A percentile compares a stretch with the other conserved stretches of the same genome.
Evolutionary conservation across 208 protist species (phyloP).

Genomic region (Leishmania lainsoni): DNA sequence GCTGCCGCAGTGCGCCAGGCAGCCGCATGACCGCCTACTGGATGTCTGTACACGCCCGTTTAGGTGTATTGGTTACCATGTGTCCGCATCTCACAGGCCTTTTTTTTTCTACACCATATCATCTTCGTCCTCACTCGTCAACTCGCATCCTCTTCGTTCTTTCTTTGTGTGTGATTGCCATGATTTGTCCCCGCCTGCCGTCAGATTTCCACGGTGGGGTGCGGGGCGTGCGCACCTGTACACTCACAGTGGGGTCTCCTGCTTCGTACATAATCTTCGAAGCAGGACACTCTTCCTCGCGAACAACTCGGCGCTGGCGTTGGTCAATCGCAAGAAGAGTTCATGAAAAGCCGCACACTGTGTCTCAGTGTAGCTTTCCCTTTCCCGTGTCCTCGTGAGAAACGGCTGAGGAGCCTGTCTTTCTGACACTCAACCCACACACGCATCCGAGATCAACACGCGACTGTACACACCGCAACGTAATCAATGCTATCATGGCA

Average conservation of each 20-base stretch:
- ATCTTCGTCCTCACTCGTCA: too few species aligned
- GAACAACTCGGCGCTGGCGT: background rate
- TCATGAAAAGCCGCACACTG: background rate
- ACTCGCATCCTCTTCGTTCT: background rate
- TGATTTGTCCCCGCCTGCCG: background rate
- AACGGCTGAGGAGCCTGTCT: background rate
- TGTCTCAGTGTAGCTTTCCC: background rate
- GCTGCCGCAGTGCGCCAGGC: background rate
- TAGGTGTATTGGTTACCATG: background rate
- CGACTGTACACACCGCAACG: background rate
- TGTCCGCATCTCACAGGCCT: background rate
- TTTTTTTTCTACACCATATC: background rate
- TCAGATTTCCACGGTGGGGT: background rate
- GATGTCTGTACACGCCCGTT: background rate
- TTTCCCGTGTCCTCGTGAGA: background rate
- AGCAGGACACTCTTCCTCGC: background rate
- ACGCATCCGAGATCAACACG: too few species aligned
- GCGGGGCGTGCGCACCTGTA: background rate
- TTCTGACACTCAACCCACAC: too few species aligned
- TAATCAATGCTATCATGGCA: conserved; percentile 10
- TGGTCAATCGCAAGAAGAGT: background rate
- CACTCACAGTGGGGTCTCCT: background rate
- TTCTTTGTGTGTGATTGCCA: background rate
- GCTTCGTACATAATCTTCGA: background rate
- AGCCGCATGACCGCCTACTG: background rate